Conservation (phyloP, 2,329 filamentous ascomycete species). For the Fusarium sp. region DNA sequence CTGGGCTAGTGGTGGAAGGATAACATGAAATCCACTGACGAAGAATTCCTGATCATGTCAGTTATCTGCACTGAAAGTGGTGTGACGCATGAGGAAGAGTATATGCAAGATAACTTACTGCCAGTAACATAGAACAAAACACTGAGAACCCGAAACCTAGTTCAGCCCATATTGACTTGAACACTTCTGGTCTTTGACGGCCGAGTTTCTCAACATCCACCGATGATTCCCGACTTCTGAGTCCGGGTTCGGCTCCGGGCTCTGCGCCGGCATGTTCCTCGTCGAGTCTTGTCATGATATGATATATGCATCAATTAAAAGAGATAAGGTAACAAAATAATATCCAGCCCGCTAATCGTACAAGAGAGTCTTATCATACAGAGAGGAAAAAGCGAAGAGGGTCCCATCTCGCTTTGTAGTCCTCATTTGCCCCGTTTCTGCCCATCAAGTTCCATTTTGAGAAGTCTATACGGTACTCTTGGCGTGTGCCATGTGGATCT, state of each 20-base stretch:
- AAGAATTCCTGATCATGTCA: slow-evolving; percentile 45
- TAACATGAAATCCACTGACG: slow-evolving; percentile 52
- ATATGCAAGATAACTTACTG: slow-evolving; percentile 30
- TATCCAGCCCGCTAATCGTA: background rate
- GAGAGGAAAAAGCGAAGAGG: slow-evolving; percentile 1
- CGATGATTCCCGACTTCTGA: slow-evolving; percentile 9
- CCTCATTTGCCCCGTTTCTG: slow-evolving; percentile 9
- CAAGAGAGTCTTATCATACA: background rate
- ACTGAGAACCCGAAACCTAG: slow-evolving; percentile 44
- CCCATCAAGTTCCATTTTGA: slow-evolving; percentile 13
- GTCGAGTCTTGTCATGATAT: slow-evolving; percentile 30
- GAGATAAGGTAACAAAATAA: background rate
- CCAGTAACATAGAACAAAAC: slow-evolving; percentile 46
- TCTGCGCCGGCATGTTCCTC: slow-evolving; percentile 30
- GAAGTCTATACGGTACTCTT: no score
- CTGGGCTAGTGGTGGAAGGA: slow-evolving; percentile 74
- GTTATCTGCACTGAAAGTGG: background rate
- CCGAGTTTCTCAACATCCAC: slow-evolving; percentile 46
- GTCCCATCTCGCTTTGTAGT: slow-evolving; percentile 24
- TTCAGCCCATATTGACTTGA: slow-evolving; percentile 45
- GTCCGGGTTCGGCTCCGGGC: slow-evolving; percentile 5
- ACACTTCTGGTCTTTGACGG: slow-evolving; percentile 44
- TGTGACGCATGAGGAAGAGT: background rate
- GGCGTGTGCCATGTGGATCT: slow-evolving; percentile 28
- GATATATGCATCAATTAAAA: background rate